Evolutionary conservation across 1,284 basidiomycete genomes (phyloP), one percentile per base, ranked within the genome.

Genomic region (Boletus sp.): DNA sequence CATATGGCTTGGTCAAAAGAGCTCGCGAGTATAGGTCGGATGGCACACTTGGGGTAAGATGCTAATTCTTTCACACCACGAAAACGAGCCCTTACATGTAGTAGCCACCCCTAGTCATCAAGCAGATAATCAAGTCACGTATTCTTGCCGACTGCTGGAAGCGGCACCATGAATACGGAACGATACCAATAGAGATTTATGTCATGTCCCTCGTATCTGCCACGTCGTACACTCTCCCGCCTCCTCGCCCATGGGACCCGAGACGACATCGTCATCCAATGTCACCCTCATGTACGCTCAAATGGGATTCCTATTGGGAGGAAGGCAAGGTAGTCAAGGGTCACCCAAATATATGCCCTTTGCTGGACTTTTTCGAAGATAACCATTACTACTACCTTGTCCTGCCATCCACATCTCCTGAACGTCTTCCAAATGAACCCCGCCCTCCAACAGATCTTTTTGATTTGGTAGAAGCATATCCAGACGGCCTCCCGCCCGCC

Each of bases 81-180:
- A 39, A 50, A 51, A 48, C 40, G 54, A 44, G 41, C 55, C 38
- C 53, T 59, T 48, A 61, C 43, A 20, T 43, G 33, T 32, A 41
- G 47, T 46, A 84, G 82, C 80, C 84, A 25, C 78, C 80, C 16
- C 72, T 97, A 48, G 86, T 98, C 57, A 94, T 98, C 73, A 99
- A 99, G 66, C 95, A 97, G 68, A 88, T 99, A 62, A 95, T 98
- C 76, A 99, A 99, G 71, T 94, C 91, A 48, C 88, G 94, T 44
- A 99, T 99, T 52, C 78, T 99, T 41, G 96, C 95, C 17, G 95
- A 99, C 71, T 99, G 94, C 66, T 99, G 96, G 96, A 97, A 97
- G 75, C 86, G 89, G 62, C 96, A 99, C 67, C 90, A 91, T 34
- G 82, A 88, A 52, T 81, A 92, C 61, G 96, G 96, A 33, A 96